Base-by-base conservation (phyloP, 805 yeast genomes). In the Isabelozyma pseudorhagii region DNA sequence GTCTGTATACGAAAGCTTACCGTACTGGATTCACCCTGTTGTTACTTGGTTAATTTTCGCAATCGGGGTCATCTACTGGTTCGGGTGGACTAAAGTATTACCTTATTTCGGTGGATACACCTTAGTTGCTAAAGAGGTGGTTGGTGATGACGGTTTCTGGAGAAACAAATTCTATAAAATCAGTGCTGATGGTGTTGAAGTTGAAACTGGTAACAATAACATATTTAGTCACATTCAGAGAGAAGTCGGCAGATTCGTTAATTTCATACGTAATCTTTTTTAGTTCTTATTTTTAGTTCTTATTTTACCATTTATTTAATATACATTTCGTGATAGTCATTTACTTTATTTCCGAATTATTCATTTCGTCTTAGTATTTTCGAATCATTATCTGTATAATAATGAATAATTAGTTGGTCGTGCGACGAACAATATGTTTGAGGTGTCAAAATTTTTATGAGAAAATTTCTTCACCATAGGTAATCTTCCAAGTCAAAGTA, bases 1-100 rank as follows among this genome's bases (percentile, higher is more conserved):
- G 68, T 74, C 78, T 38, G 91, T 88, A 47, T 88, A 88, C 74
- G 66, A 80, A n/a, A 55, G 64, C 45, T 71, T 88, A 59, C 96
- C 96, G 28, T 88, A 88, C 70, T 88, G 82, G 77, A 75, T 84
- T 49, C 92, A 87, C 64, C 84, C 90, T 62, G 94, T 87, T 45
- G 89, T 86, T n/a, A 84, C 91, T 10, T 80, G 90, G 83, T 91
- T 86, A 55, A 75, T 88, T 43, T 84, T 85, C 57, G 85, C 76
- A 11, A 63, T 83, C 45, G 93, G 89, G 54, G 80, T 77, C 38
- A 55, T 77, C 0, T 88, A 87, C 71, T 88, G 90, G 86, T 50
- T 83, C 8, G 60, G 83, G 14, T 84, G 89, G 87, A 75, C 83
- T 40, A 68, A 68, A 50, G 45, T 84, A 1, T 64, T 85, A 56